Evolutionary conservation across 805 yeast species (phyloP).

Genomic region (Huiozyma naganishii): DNA sequence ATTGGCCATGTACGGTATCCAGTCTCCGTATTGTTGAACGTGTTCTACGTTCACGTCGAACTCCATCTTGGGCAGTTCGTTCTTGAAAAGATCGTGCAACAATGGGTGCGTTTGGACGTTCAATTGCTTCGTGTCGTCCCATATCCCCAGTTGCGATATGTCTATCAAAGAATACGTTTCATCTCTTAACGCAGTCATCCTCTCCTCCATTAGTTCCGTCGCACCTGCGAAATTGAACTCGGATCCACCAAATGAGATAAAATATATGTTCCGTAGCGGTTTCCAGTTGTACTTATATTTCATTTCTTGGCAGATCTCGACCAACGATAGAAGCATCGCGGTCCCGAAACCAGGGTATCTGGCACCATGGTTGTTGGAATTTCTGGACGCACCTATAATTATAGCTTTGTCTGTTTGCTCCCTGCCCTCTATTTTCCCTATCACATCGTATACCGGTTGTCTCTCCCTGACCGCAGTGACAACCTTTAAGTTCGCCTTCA

Average conservation of each 20-base stretch:
- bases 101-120: conserved; percentile 57
- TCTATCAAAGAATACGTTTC: conserved; percentile 67
- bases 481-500: conserved; percentile 25
- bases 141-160: conserved; percentile 37
- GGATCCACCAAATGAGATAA: conserved; percentile 75
- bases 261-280: conserved; percentile 73
- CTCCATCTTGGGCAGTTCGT: conserved; percentile 10
- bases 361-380: conserved; percentile 69
- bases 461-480: conserved; percentile 37
- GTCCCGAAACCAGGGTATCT: conserved; percentile 65
- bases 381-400: conserved; percentile 75
- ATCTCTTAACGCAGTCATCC: conserved; percentile 40
- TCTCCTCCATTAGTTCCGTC: conserved; percentile 61
- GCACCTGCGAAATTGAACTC: conserved; percentile 77
- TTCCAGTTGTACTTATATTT: conserved; percentile 61
- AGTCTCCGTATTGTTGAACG: conserved; percentile 39
- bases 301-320: conserved; percentile 55
- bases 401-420: conserved; percentile 70
- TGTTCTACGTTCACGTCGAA: conserved; percentile 16
- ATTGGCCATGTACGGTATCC: conserved; percentile 49
- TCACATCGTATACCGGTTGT: conserved; percentile 68
- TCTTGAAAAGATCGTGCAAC: conserved; percentile 37
- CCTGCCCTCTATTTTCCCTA: conserved; percentile 67
- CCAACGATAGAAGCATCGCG: conserved; percentile 56
- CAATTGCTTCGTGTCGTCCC: conserved; percentile 42